phyloP scores from a whole-genome alignment of 805 yeast genomes.

The Saccharomycopsis sp. region DNA sequence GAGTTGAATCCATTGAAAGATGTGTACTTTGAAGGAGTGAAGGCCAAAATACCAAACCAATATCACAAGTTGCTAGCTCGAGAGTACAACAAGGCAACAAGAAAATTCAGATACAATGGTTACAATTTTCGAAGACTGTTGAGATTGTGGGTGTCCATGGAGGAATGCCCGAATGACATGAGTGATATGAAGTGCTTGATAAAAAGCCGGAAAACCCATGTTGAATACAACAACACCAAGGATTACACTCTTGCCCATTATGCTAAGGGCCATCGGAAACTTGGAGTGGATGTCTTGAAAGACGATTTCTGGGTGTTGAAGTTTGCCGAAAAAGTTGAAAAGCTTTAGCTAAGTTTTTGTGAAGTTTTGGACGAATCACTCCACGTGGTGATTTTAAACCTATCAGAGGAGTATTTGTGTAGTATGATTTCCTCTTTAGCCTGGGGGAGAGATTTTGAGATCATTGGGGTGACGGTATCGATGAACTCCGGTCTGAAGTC shows the following conservation, averaged over 20 bases:
- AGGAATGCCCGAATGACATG: constrained; percentile 5
- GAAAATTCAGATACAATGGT: constrained; percentile 2
- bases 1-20: constrained; percentile 44
- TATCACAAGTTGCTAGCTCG: constrained; percentile 23
- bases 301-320: constrained; percentile 11
- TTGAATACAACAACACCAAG: constrained; percentile 2
- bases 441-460: constrained; percentile 1
- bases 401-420: neutral
- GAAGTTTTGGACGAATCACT: too few species aligned
- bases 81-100: constrained; percentile 10
- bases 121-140: constrained; percentile 7
- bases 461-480: neutral
- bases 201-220: constrained; percentile 2
- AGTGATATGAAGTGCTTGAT: constrained; percentile 1
- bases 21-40: constrained; percentile 49
- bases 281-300: too few species aligned
- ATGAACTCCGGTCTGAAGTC: constrained; percentile 15
- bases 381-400: too few species aligned
- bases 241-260: constrained; percentile 6
- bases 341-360: too few species aligned
- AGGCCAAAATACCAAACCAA: constrained; percentile 45
- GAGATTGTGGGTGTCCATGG: constrained; percentile 10
- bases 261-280: too few species aligned
- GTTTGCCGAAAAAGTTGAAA: constrained; percentile 1
- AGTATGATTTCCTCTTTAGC: neutral